Percentiles rank a stretch among this genome's conserved stretches.
Evolutionary conservation across 495 filamentous ascomycete genomes (phyloP).

Genomic region (Penicillium fimorum): DNA sequence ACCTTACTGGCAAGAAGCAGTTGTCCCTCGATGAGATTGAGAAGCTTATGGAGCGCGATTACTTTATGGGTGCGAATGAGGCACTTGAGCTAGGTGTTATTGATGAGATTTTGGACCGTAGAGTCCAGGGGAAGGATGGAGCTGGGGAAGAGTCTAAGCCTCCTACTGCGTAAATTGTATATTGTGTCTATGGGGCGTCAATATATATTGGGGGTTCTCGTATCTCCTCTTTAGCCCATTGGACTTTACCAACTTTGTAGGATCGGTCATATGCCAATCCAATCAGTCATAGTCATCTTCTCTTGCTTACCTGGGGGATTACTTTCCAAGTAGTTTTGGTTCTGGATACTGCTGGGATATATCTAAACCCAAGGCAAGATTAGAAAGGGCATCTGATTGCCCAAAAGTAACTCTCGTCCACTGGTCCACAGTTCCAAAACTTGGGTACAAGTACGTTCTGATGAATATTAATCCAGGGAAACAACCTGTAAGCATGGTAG

Average conservation of each 20-base stretch:
- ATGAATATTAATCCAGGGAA: neutral
- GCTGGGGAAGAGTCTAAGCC: conserved; percentile 23
- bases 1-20: conserved; percentile 70
- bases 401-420: no score
- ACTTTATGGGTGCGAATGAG: conserved; percentile 86
- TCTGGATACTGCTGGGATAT: neutral
- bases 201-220: neutral
- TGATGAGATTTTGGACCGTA: conserved; percentile 76
- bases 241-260: neutral
- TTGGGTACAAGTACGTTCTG: no score
- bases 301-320: neutral
- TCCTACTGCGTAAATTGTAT: conserved; percentile 16
- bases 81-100: conserved; percentile 87
- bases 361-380: neutral
- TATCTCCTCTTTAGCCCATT: neutral
- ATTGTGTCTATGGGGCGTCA: neutral
- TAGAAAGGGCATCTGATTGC: neutral
- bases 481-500: neutral
- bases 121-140: conserved; percentile 42
- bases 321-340: neutral
- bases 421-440: neutral
- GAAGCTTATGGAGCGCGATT: conserved; percentile 93
- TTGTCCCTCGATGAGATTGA: conserved; percentile 76
- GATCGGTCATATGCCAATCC: neutral
- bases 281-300: neutral